A percentile compares a stretch with the other conserved stretches of the same genome.
phyloP scores from a whole-genome alignment of 139 green algal species.

The Chlorella sp. region DNA sequence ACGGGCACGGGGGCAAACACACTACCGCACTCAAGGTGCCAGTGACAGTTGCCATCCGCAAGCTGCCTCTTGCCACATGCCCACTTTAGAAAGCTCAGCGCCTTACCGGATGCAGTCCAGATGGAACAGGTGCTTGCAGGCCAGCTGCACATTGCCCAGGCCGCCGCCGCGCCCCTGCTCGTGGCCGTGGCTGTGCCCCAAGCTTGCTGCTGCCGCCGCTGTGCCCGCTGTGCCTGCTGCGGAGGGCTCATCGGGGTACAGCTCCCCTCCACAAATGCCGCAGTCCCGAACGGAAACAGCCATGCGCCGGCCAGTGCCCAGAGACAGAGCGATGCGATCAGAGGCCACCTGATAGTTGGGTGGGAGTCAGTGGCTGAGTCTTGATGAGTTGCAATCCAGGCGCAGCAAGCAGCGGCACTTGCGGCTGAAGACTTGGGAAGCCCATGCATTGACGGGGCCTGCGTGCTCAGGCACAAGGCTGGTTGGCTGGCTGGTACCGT shows the following conservation, averaged over 20 bases:
- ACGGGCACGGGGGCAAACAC: too few relatives aligned
- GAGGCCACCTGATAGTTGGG: slow-evolving; percentile 70
- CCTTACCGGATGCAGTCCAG: slow-evolving; percentile 74
- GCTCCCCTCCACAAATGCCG: slow-evolving; percentile 81
- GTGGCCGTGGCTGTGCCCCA: neutral
- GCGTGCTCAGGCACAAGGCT: too few relatives aligned
- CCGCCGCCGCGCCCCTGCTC: slow-evolving; percentile 31
- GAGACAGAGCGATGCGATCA: slow-evolving; percentile 67
- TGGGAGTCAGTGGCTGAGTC: too few relatives aligned
- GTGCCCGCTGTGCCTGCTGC: neutral
- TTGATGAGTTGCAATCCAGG: too few relatives aligned
- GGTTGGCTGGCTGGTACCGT: too few relatives aligned
- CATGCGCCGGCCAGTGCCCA: slow-evolving; percentile 62
- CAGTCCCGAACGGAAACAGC: slow-evolving; percentile 67
- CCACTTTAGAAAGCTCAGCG: too few relatives aligned
- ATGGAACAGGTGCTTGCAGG: slow-evolving; percentile 95
- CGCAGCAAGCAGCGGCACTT: too few relatives aligned
- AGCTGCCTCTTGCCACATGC: too few relatives aligned
- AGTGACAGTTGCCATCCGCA: too few relatives aligned
- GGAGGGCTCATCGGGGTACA: slow-evolving; percentile 33
- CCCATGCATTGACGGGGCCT: too few relatives aligned
- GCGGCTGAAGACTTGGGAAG: too few relatives aligned
- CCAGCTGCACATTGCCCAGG: slow-evolving; percentile 57
- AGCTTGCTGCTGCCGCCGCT: neutral
- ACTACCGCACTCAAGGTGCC: too few relatives aligned